Evolutionary conservation across 2,329 filamentous ascomycete species (phyloP).

Genomic region (Trichoderma sp.): DNA sequence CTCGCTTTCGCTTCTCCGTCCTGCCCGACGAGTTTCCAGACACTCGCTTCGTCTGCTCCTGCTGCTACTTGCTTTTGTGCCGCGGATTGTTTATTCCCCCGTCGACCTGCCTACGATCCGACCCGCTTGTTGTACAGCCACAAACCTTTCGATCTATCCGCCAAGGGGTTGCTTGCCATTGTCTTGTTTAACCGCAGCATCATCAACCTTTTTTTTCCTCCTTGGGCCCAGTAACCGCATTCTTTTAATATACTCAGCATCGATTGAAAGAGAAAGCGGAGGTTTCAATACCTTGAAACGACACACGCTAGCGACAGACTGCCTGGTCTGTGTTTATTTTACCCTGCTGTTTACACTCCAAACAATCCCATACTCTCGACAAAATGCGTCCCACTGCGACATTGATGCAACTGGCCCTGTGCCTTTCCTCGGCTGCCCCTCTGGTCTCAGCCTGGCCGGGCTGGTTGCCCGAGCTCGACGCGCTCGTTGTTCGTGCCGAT

Average conservation of each 20-base stretch:
- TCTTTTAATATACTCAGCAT: neutral
- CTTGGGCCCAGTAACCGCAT: neutral
- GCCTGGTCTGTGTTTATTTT: neutral
- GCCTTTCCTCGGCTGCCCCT: constrained; percentile 53
- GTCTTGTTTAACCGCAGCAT: constrained; percentile 1
- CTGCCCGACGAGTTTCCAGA: constrained; percentile 15
- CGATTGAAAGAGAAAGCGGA: neutral
- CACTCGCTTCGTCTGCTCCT: constrained; percentile 21
- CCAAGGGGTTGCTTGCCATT: neutral
- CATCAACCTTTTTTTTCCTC: neutral
- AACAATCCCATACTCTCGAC: constrained; percentile 2
- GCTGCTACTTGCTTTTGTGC: neutral
- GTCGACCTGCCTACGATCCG: constrained; percentile 1
- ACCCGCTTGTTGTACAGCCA: constrained; percentile 22
- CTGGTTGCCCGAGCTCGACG: constrained; percentile 56
- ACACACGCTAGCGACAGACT: neutral
- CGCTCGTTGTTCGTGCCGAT: constrained; percentile 54
- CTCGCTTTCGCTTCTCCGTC: constrained; percentile 25
- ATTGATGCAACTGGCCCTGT: constrained; percentile 50
- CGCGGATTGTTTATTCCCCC: too few species aligned
- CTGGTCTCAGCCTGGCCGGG: constrained; percentile 57
- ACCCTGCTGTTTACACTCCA: neutral
- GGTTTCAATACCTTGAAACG: neutral
- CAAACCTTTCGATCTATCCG: constrained; percentile 10
- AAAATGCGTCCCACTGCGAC: constrained; percentile 53